Base-by-base conservation (phyloP, 352 stramenopile species). In the Phytopythium vexans region DNA sequence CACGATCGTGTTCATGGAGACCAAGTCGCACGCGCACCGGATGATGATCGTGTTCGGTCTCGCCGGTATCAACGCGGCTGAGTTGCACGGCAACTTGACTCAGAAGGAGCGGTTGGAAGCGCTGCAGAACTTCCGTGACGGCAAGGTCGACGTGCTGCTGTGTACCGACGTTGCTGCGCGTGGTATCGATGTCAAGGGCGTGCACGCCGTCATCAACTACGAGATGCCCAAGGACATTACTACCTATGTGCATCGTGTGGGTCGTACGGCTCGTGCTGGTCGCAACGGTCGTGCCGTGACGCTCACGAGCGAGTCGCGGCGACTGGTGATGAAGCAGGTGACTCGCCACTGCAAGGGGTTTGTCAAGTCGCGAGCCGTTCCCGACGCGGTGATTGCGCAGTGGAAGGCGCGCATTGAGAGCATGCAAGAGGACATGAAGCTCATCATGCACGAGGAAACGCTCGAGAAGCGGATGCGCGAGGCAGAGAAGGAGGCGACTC, bases 1-100 rank as follows among this genome's bases (percentile, higher is more conserved):
- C 62, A 96, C 92, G 52, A 99, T 99, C 68, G 92, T 99, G 16
- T 99, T 99, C 66, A 99, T 98, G 84, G 95, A 99, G 74, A 99
- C 94, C 6, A 99, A 99, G 74, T 69, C 82, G 16, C 82, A 94
- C 41, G 97, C 96, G 16, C 97, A 99, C 69, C 82, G 96, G 33
- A 94, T 99, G 73, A 97, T 98, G 83, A 97, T 99, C 62, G 74
- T 99, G 37, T 98, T 97, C 58, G 89, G 86, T 21, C 75, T 99
- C 16, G 92, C 89, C 43, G 97, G 96, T 4, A 95, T 99, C 35
- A 98, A 98, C 50, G 97, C 91, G 15, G 94, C 94, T 12, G 98
- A 99, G 68, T 72, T 99, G 45, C 98, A 99, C 74, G 98, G 97
- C 34, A 99, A 99, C 64, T 65, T 99, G 39, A 89, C 81, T 40